Evolutionary conservation across 139 green algal species (phyloP).

Genomic region (Trebouxia sp.): DNA sequence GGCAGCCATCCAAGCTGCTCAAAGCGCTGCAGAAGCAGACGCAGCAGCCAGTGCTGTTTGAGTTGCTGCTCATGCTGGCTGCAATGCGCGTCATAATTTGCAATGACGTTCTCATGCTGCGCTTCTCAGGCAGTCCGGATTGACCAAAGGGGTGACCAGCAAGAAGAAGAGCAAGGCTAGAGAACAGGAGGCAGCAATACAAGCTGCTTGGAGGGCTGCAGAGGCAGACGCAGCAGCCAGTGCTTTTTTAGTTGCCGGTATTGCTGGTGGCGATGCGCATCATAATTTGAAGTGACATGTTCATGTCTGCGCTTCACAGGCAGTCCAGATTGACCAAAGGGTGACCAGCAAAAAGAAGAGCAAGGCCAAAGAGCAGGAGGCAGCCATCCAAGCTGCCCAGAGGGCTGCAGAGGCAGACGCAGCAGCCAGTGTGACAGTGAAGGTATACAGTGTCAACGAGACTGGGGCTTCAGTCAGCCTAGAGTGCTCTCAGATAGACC

Average conservation of each 20-base stretch:
- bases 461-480: neutral
- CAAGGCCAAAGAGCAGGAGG: slow-evolving; percentile 35
- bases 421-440: slow-evolving; percentile 20
- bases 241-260: neutral
- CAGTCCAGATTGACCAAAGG: neutral
- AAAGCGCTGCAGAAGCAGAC: slow-evolving; percentile 21
- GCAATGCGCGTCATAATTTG: too few species aligned
- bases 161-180: slow-evolving; percentile 36
- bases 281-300: neutral
- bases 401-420: slow-evolving; percentile 27
- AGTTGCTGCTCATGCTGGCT: too few species aligned
- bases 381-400: slow-evolving; percentile 1
- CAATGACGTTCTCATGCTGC: too few species aligned
- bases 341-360: slow-evolving; percentile 37
- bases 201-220: slow-evolving; percentile 19
- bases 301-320: slow-evolving; percentile 13
- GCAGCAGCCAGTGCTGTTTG: slow-evolving; percentile 26
- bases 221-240: slow-evolving; percentile 26
- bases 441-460: slow-evolving; percentile 26
- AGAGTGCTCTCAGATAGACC: slow-evolving; percentile 9
- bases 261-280: neutral
- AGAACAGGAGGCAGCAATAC: slow-evolving; percentile 30
- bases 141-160: neutral
- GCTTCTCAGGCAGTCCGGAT: slow-evolving; percentile 6
- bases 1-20: slow-evolving; percentile 1